Evolutionary conservation across 352 stramenopile species (phyloP).

Genomic region (Phytophthora kernoviae): DNA sequence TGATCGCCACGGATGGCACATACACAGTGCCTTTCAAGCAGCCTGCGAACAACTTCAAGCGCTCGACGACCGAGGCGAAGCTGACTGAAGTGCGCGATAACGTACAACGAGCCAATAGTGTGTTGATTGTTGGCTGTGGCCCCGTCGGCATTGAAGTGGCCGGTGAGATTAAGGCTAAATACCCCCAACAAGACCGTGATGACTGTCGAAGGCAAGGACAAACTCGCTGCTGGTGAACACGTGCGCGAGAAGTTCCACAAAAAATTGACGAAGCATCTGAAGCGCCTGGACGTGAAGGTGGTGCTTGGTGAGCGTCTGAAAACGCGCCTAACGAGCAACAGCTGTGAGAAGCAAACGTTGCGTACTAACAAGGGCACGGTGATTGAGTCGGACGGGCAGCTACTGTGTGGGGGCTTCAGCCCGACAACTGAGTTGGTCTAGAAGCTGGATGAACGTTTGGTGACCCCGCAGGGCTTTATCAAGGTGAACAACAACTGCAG

Average conservation of each 20-base stretch:
- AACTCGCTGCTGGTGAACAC: constrained; percentile 42
- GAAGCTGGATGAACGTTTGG: constrained; percentile 32
- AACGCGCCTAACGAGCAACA: constrained; percentile 32
- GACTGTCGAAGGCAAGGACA: constrained; percentile 43
- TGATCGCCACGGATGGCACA: constrained; percentile 61
- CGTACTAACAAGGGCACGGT: constrained; percentile 40
- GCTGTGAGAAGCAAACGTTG: constrained; percentile 34
- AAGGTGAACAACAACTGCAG: constrained; percentile 44
- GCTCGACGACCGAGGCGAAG: constrained; percentile 34
- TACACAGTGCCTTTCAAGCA: constrained; percentile 66
- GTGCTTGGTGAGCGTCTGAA: constrained; percentile 44
- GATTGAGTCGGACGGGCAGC: constrained; percentile 45
- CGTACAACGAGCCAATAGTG: constrained; percentile 46
- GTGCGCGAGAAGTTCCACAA: constrained; percentile 41
- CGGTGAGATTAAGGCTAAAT: constrained; percentile 59
- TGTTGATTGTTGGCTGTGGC: constrained; percentile 66
- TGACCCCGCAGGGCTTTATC: constrained; percentile 31
- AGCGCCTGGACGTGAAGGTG: constrained; percentile 40
- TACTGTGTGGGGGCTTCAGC: constrained; percentile 30
- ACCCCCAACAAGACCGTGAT: constrained; percentile 63
- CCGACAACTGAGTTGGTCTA: constrained; percentile 25
- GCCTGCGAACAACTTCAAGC: constrained; percentile 23
- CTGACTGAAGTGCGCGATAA: constrained; percentile 41
- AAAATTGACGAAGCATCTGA: constrained; percentile 29
- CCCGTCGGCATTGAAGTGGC: constrained; percentile 64